Evolutionary conservation across 805 yeast genomes (phyloP).

Genomic region (Saturnispora saitoi): DNA sequence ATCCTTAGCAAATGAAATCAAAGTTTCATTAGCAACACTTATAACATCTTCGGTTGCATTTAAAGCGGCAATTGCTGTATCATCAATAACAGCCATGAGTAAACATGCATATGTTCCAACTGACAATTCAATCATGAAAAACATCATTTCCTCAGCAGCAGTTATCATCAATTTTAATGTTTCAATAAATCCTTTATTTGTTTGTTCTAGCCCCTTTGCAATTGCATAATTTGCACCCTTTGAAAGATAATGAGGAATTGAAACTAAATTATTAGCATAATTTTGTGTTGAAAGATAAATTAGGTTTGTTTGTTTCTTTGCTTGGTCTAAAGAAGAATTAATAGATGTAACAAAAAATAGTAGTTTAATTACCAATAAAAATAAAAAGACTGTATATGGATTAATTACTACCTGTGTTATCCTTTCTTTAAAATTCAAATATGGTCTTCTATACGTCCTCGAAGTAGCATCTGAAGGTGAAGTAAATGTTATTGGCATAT

Average conservation of each 20-base stretch:
- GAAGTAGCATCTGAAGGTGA: conserved; percentile 9
- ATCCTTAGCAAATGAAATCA: conserved; percentile 45
- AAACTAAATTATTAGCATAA: conserved; percentile 26
- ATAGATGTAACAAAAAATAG: conserved; percentile 46
- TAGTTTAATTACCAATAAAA: conserved; percentile 53
- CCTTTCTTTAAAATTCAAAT: conserved; percentile 42
- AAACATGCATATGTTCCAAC: conserved; percentile 86
- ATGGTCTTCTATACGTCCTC: conserved; percentile 25
- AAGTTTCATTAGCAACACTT: conserved; percentile 50
- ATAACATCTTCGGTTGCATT: conserved; percentile 64
- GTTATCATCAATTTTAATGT: conserved; percentile 40
- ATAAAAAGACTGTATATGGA: conserved; percentile 47
- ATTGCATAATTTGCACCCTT: conserved; percentile 45
- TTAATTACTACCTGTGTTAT: conserved; percentile 62
- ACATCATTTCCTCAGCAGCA: conserved; percentile 48
- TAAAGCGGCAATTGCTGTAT: conserved; percentile 62
- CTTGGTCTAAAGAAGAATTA: conserved; percentile 31
- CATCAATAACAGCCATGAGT: conserved; percentile 62
- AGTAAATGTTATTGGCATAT: conserved; percentile 6
- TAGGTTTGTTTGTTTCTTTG: conserved; percentile 31
- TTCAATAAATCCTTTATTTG: conserved; percentile 39
- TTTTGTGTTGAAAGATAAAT: conserved; percentile 43
- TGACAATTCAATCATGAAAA: conserved; percentile 62
- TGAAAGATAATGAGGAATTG: conserved; percentile 52
- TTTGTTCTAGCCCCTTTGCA: conserved; percentile 36